phyloP scores from a whole-genome alignment of 192 early-diverging fungal genomes.

The Rhizoclosmatium sp. region DNA sequence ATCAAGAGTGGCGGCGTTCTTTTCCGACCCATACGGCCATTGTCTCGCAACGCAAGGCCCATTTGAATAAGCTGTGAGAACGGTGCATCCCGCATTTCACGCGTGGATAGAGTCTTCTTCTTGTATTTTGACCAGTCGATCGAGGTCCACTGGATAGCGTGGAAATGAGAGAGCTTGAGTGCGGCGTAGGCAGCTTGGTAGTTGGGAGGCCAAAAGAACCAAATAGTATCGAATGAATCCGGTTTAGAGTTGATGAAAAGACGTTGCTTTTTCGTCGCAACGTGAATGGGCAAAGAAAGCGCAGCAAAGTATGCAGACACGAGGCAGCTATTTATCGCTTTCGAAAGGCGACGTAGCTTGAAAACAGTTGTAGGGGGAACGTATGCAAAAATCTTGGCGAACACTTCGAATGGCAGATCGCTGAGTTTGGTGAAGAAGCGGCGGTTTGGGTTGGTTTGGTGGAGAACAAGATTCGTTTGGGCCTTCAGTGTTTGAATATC shows the following conservation, averaged over 20 bases:
- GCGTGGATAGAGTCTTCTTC: background rate
- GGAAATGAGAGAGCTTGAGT: background rate
- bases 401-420: constrained; percentile 19
- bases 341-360: background rate
- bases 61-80: constrained; percentile 7
- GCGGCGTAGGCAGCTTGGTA: constrained; percentile 13
- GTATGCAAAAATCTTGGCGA: background rate
- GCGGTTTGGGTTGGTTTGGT: constrained; percentile 2
- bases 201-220: background rate
- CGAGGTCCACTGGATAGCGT: background rate
- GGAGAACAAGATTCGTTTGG: background rate
- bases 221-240: background rate
- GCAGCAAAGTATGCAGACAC: background rate
- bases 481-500: background rate
- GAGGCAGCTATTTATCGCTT: background rate
- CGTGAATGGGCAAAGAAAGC: background rate
- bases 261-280: background rate
- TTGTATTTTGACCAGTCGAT: background rate
- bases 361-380: background rate
- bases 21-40: background rate
- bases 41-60: background rate
- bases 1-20: background rate
- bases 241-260: background rate
- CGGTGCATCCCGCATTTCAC: background rate
- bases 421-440: background rate